Percentiles rank a stretch among this genome's conserved stretches.
These are phyloP conservation scores for Firmiana major DNA, from an alignment of 345 rosid species.

Conservation along the genomic window DNA sequence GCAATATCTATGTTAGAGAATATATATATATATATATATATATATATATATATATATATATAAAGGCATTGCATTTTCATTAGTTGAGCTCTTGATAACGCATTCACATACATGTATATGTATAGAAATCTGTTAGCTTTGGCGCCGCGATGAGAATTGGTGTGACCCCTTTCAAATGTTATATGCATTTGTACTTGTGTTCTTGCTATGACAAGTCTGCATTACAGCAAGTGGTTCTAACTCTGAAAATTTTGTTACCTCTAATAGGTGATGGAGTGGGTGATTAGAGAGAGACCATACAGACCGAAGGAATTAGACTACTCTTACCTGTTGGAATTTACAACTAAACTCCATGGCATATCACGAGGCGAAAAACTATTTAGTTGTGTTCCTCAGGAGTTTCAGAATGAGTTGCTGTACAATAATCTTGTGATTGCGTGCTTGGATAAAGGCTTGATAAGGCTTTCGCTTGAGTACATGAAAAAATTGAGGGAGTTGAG, in stretches of 20 bases:
- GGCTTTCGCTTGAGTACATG: conserved; percentile 80
- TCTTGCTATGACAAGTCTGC: neutral
- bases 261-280: conserved; percentile 90
- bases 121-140: neutral
- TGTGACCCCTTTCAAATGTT: neutral
- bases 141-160: neutral
- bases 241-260: conserved; percentile 12
- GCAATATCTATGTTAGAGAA: neutral
- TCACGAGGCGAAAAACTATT: conserved; percentile 75
- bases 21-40: too few relatives aligned
- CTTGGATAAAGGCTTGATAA: conserved; percentile 68
- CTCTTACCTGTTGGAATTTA: conserved; percentile 80
- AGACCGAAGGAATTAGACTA: conserved; percentile 76
- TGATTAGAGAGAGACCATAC: conserved; percentile 86
- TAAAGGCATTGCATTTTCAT: neutral
- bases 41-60: too few relatives aligned
- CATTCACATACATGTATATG: neutral
- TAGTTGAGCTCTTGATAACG: neutral
- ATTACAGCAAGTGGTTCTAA: neutral
- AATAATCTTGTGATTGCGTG: conserved; percentile 85
- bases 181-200: neutral
- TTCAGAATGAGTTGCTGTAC: conserved; percentile 78
- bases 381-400: conserved; percentile 63
- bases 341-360: conserved; percentile 68
- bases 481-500: conserved; percentile 92